These are phyloP conservation scores for Grosmannia serpens DNA, from an alignment of 2,329 filamentous ascomycete genomes.

Conservation along the genomic window DNA sequence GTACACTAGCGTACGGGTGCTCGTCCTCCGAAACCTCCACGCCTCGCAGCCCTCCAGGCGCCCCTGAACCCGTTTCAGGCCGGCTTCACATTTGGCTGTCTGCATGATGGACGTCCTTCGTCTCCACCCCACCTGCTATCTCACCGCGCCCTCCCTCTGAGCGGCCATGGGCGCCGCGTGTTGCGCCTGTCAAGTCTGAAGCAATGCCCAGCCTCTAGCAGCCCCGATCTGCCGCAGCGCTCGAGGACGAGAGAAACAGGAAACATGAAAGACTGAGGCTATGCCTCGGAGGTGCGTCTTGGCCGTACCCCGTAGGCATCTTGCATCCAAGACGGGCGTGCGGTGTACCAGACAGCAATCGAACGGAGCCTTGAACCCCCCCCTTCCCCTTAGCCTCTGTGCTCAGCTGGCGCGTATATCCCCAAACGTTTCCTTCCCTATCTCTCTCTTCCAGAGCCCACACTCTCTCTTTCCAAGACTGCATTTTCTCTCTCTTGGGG, in stretches of 20 bases:
- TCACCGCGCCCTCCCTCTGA: not conserved
- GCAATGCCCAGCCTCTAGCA: not conserved
- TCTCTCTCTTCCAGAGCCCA: slow-evolving; percentile 2
- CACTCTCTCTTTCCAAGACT: slow-evolving; percentile 7
- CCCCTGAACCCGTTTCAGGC: slow-evolving; percentile 16
- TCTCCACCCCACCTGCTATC: not conserved
- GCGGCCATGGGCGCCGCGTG: not conserved
- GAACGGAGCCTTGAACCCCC: not conserved
- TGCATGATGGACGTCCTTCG: slow-evolving; percentile 5
- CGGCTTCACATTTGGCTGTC: slow-evolving; percentile 15
- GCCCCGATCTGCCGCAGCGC: not conserved
- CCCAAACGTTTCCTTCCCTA: slow-evolving; percentile 1
- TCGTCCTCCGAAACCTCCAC: not conserved
- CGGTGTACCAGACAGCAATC: not conserved
- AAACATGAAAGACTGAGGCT: not conserved
- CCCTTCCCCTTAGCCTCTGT: not conserved
- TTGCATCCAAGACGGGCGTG: not conserved
- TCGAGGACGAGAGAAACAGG: not conserved
- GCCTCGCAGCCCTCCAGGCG: not conserved
- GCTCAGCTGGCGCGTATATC: not conserved
- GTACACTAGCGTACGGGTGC: not conserved
- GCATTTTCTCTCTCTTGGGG: slow-evolving; percentile 6
- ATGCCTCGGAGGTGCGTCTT: not conserved
- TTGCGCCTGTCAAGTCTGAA: not conserved
- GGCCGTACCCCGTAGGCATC: not conserved